Base-by-base conservation (phyloP, 176 grass and related monocot genomes). In the Tillandsia leiboldiana region DNA sequence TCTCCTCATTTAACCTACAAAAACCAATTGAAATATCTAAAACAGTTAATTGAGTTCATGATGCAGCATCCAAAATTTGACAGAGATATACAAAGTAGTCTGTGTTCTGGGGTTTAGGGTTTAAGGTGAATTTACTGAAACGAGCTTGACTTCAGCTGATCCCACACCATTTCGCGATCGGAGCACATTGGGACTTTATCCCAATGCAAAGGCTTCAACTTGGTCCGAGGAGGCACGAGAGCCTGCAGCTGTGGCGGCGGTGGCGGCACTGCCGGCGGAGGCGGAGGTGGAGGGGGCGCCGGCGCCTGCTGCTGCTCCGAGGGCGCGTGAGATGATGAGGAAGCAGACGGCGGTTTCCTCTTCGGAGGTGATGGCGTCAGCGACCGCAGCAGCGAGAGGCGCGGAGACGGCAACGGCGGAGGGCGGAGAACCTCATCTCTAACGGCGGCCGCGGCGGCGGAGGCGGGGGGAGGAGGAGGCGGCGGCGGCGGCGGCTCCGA, bases 1-100 rank as follows among this genome's bases (percentile, higher is more conserved):
- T 85, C 12, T 77, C 90, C 56, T 90, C 86, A 65, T 89, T 77
- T 69, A 94, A 79, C 51, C 90, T 94, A 84, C 66, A 63, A 8
- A 64, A 68, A 59, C n/a, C 47, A 73, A 20, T 24, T 7, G 26
- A 0, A 27, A 48, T 65, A 1, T 28, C 18, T 14, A 12, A 42
- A 65, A 65, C 26, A 12, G 23, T 27, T 28, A 59, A 42, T 42
- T 42, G 33, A 42, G 33, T 42, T 42, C 33, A 42, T 42, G 33
- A 42, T 42, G 33, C 33, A 42, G 33, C 33, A 42, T 42, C 33
- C 33, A 7, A 7, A 42, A 42, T 6, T 42, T 42, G 33, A 42
- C 33, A 7, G 33, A 42, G 33, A 42, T 42, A 42, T 42, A 7
- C 4, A 42, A 42, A 42, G 5, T 42, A 8, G 33, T 42, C 33